These are phyloP conservation scores for Cenococcum geophilum DNA, from an alignment of 495 filamentous ascomycete genomes.

Conservation along the genomic window DNA sequence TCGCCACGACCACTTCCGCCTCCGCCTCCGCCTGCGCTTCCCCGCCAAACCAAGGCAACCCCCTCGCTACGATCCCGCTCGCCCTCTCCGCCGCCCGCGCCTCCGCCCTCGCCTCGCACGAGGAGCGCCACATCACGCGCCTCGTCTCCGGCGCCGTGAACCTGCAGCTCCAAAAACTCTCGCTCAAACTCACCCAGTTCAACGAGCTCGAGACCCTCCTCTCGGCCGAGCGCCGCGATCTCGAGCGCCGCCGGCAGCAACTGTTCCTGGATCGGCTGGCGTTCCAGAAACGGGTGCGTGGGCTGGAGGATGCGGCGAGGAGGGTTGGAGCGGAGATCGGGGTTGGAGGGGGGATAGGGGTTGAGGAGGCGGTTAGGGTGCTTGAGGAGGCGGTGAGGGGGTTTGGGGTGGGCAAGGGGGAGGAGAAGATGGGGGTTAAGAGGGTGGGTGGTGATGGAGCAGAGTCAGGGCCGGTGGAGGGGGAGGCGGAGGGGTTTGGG, in stretches of 20 bases:
- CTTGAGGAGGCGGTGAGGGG: slow-evolving; percentile 21
- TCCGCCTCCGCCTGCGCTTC: too few relatives aligned
- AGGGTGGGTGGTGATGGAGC: slow-evolving; percentile 13
- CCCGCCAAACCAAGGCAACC: slow-evolving; percentile 24
- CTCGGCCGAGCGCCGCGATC: slow-evolving; percentile 83
- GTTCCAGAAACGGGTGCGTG: slow-evolving; percentile 79
- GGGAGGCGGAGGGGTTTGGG: slow-evolving; percentile 19
- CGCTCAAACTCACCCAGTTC: slow-evolving; percentile 78
- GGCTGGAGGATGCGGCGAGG: slow-evolving; percentile 63
- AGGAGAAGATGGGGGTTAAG: slow-evolving; percentile 26
- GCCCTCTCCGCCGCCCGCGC: slow-evolving; percentile 79
- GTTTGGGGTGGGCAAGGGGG: slow-evolving; percentile 29
- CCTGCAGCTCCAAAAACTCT: slow-evolving; percentile 40
- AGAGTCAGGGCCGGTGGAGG: slow-evolving; percentile 11
- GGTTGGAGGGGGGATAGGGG: slow-evolving; percentile 15
- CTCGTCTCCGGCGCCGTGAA: slow-evolving; percentile 84
- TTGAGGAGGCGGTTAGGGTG: slow-evolving; percentile 22
- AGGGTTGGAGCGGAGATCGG: slow-evolving; percentile 16
- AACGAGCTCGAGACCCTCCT: slow-evolving; percentile 89
- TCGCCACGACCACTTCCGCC: slow-evolving; percentile 29
- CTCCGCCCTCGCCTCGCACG: slow-evolving; percentile 82
- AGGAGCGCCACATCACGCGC: slow-evolving; percentile 91
- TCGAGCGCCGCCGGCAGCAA: slow-evolving; percentile 84
- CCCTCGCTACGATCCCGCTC: slow-evolving; percentile 71
- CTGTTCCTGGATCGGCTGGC: slow-evolving; percentile 85